These are phyloP conservation scores for Escallonia rubra DNA, from an alignment of 129 eudicot genomes.

Conservation along the genomic window DNA sequence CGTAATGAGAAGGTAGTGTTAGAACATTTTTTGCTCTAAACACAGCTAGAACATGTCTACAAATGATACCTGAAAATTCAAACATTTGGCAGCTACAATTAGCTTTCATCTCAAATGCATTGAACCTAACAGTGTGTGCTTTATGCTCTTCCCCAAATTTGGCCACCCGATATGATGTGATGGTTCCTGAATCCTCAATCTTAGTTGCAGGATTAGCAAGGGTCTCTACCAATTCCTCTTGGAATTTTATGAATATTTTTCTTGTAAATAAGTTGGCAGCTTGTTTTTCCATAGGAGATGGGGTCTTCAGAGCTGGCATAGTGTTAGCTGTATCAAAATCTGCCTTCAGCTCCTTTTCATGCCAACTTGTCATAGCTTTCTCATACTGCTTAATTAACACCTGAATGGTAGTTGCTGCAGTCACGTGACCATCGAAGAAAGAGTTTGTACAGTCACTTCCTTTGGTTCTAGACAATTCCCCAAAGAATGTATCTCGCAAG, in stretches of 20 bases:
- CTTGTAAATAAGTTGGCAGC: constrained; percentile 62
- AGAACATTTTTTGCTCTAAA: constrained; percentile 73
- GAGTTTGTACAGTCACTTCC: constrained; percentile 20
- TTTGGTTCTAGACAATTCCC: constrained; percentile 37
- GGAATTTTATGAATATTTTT: constrained; percentile 56
- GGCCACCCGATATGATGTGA: constrained; percentile 51
- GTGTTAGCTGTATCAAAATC: constrained; percentile 56
- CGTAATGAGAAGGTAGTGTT: constrained; percentile 59
- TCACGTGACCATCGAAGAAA: constrained; percentile 49
- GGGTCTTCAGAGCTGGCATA: constrained; percentile 57
- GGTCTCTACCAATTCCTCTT: constrained; percentile 74
- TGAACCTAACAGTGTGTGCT: constrained; percentile 47
- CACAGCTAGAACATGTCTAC: constrained; percentile 67
- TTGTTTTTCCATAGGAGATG: constrained; percentile 93
- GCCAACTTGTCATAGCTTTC: constrained; percentile 50
- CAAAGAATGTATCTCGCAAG: constrained; percentile 60
- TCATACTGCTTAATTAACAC: constrained; percentile 52
- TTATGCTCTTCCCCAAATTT: constrained; percentile 68
- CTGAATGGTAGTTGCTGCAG: constrained; percentile 42
- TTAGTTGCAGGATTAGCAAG: constrained; percentile 68
- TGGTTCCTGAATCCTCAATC: constrained; percentile 44
- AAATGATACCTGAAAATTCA: constrained; percentile 67
- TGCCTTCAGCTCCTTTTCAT: constrained; percentile 57
- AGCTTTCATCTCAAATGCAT: constrained; percentile 50
- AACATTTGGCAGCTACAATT: constrained; percentile 67